Conservation (phyloP, 768 basidiomycete genomes). For the Lentinula aciculospora region DNA sequence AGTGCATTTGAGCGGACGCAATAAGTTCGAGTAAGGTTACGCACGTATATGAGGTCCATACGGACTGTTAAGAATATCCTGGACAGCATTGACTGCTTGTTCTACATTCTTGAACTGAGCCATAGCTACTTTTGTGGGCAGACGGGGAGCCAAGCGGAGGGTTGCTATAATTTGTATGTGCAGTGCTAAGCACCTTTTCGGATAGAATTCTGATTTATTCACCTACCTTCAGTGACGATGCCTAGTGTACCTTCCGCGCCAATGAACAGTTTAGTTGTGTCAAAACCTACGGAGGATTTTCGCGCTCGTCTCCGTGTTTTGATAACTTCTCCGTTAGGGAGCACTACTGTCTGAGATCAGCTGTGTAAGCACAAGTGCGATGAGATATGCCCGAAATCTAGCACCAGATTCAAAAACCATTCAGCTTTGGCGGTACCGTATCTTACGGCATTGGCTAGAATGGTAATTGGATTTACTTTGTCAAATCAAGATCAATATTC, state of each 20-base stretch:
- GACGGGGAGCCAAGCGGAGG: slow-evolving; percentile 68
- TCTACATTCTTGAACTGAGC: slow-evolving; percentile 81
- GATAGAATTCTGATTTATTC: neutral
- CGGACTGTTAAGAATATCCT: slow-evolving; percentile 68
- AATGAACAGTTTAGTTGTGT: slow-evolving; percentile 82
- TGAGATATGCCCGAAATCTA: slow-evolving; percentile 25
- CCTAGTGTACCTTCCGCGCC: slow-evolving; percentile 89
- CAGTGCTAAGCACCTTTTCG: neutral
- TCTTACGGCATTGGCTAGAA: slow-evolving; percentile 68
- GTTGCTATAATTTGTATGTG: slow-evolving; percentile 47
- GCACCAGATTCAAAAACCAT: slow-evolving; percentile 79
- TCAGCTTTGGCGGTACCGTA: slow-evolving; percentile 87
- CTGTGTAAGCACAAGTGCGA: slow-evolving; percentile 5
- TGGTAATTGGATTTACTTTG: neutral
- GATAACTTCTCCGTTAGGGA: slow-evolving; percentile 81
- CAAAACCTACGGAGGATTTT: slow-evolving; percentile 86
- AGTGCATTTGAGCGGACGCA: no score
- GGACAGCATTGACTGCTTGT: slow-evolving; percentile 73
- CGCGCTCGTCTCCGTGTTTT: slow-evolving; percentile 76
- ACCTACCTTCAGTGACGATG: slow-evolving; percentile 77
- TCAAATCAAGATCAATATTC: neutral
- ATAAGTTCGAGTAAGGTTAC: slow-evolving; percentile 17
- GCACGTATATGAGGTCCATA: slow-evolving; percentile 70
- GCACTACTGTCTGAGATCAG: slow-evolving; percentile 63
- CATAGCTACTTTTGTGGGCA: slow-evolving; percentile 85